Percentiles rank a stretch among this genome's conserved stretches.
These are phyloP conservation scores for Euphorbia tirucalli DNA, from an alignment of 345 rosid species.

Conservation along the genomic window DNA sequence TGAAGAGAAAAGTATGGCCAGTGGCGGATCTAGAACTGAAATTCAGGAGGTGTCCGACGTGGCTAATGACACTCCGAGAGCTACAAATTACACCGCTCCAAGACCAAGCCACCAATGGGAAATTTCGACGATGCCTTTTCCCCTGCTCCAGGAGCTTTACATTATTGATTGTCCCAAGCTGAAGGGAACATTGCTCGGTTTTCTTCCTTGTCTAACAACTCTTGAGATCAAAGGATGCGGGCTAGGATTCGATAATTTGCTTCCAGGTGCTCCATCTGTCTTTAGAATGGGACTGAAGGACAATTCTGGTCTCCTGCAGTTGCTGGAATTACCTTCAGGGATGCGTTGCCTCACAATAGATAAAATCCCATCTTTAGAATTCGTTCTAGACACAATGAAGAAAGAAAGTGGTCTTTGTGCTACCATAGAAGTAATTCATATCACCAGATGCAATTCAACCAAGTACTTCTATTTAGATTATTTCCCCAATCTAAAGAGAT, in stretches of 20 bases:
- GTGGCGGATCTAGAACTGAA: too few relatives aligned
- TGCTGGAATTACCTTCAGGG: not conserved
- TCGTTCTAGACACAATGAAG: not conserved
- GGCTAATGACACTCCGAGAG: too few relatives aligned
- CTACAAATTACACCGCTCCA: too few relatives aligned
- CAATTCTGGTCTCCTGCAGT: not conserved
- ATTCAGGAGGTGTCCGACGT: too few relatives aligned
- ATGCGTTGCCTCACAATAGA: not conserved
- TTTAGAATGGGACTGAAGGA: not conserved
- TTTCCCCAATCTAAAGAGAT: too few relatives aligned
- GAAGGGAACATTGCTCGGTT: not conserved
- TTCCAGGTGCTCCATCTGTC: conserved; percentile 4
- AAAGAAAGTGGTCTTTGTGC: not conserved
- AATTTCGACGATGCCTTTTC: too few relatives aligned
- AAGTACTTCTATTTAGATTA: too few relatives aligned
- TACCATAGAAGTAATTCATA: not conserved
- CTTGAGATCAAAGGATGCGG: not conserved
- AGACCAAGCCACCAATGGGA: too few relatives aligned
- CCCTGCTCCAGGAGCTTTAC: not conserved
- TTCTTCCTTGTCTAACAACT: conserved; percentile 1
- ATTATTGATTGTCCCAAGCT: not conserved
- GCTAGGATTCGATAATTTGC: not conserved
- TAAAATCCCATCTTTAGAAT: not conserved
- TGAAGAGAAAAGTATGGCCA: too few relatives aligned
- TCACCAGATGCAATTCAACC: too few relatives aligned